Base-by-base conservation (phyloP, 768 basidiomycete genomes). In the Kwoniella sp. region DNA sequence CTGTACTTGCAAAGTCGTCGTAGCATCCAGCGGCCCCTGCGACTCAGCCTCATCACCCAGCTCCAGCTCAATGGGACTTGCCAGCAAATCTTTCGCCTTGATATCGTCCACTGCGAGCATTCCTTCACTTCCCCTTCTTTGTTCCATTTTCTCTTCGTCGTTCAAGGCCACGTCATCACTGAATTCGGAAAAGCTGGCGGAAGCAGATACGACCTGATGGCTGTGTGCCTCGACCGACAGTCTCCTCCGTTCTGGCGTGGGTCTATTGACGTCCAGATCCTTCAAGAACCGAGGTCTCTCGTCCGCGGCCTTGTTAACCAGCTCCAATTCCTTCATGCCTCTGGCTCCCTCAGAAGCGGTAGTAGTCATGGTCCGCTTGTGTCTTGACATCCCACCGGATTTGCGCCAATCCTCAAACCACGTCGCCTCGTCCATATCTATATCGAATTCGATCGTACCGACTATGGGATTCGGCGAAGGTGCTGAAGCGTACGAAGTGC, bases 401-500 rank as follows among this genome's bases (percentile, higher is more conserved):
- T 55, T 53, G 22, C 87, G 64, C 90, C 90, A 95, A 0, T 86
- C 81, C 19, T 86, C 81, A 70, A 87, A 90, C 92, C 92, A 94
- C 27, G 86, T 84, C 19, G 92, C 92, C 65, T 86, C 85, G 36
- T 83, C 82, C 50, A 85, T 64, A 80, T 94, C 92, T 50, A 94
- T 85, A 79, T 94, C 92, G 76, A 94, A 92, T 79, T 94, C 91
- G 27, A 95, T 84, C 27, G 85, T 87, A 4, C 90, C 92, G 48
- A 85, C 83, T 60, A 94, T 87, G 0, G 90, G 87, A 55, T 62
- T 67, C 1, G 37, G 60, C 24, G 50, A 53, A n/a, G 60, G 5
- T 13, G 64, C 55, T 10, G 52, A 59, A 26, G 56, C 36, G 21
- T 56, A 12, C 12, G 49, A 50, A 9, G 61, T 47, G 21, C 51